phyloP scores from a whole-genome alignment of 106 monocot species.

The Narthecium ossifragum region DNA sequence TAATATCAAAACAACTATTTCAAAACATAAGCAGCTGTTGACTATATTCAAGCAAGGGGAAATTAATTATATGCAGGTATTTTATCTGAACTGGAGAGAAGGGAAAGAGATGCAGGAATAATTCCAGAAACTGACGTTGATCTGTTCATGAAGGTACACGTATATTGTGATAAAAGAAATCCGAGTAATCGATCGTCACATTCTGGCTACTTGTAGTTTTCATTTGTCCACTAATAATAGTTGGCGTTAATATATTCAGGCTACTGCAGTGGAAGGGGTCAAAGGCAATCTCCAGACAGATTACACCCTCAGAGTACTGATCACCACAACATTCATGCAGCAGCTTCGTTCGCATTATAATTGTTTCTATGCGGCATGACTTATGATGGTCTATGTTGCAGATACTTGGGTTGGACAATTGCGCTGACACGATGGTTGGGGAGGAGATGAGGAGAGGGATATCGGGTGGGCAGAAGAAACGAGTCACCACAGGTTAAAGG shows the following conservation, averaged over 20 bases:
- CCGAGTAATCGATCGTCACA: too few species aligned
- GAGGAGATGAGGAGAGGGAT: conserved; percentile 58
- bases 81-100: background rate
- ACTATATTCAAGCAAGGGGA: too few species aligned
- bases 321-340: too few species aligned
- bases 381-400: conserved; percentile 7
- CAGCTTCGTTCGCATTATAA: too few species aligned
- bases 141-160: background rate
- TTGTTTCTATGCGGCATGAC: background rate
- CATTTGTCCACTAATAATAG: too few species aligned
- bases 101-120: background rate
- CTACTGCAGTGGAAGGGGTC: conserved; percentile 1
- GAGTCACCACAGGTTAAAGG: conserved; percentile 56
- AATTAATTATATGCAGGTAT: background rate
- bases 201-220: background rate
- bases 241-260: too few species aligned
- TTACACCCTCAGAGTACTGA: background rate
- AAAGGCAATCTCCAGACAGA: background rate
- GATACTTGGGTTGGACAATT: conserved; percentile 63
- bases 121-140: background rate
- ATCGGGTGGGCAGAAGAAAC: conserved; percentile 59
- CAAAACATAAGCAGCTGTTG: too few species aligned
- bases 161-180: too few species aligned
- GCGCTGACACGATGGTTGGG: conserved; percentile 47
- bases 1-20: too few species aligned